Conservation (phyloP, 805 yeast genomes). For the Starmerella sp. region DNA sequence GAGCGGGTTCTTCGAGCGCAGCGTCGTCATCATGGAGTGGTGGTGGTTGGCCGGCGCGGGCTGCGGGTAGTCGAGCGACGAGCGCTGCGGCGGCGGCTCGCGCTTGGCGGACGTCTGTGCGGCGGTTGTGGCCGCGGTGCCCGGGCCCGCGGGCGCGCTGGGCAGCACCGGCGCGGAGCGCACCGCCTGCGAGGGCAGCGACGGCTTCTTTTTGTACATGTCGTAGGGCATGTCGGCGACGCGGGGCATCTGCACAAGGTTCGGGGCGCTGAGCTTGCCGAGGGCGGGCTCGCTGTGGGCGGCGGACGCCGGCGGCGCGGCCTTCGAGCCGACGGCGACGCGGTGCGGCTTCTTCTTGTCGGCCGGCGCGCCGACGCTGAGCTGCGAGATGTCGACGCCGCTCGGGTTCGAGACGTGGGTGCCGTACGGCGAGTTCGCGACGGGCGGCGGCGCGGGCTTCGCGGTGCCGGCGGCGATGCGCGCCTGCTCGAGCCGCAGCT, state of each 20-base stretch:
- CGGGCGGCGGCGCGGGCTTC: conserved; percentile 7
- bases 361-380: neutral
- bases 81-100: conserved; percentile 8
- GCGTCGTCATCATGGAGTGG: conserved; percentile 19
- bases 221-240: conserved; percentile 23
- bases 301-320: neutral
- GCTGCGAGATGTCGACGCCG: conserved; percentile 2
- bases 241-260: conserved; percentile 13
- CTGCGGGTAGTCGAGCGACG: conserved; percentile 20
- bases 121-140: neutral
- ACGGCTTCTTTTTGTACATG: conserved; percentile 17
- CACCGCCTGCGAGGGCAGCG: neutral
- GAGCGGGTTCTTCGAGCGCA: conserved; percentile 16
- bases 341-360: conserved; percentile 14
- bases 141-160: neutral
- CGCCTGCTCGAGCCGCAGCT: conserved; percentile 9
- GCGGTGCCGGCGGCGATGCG: conserved; percentile 7
- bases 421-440: conserved; percentile 23
- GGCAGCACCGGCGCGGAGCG: neutral
- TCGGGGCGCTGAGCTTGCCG: conserved; percentile 1
- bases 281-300: conserved; percentile 2
- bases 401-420: conserved; percentile 13
- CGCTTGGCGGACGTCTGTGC: neutral
- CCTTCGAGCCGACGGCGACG: conserved; percentile 22
- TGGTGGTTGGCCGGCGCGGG: conserved; percentile 12